These are phyloP conservation scores for Boletales sp. DNA, from an alignment of 768 basidiomycete species.

Conservation along the genomic window DNA sequence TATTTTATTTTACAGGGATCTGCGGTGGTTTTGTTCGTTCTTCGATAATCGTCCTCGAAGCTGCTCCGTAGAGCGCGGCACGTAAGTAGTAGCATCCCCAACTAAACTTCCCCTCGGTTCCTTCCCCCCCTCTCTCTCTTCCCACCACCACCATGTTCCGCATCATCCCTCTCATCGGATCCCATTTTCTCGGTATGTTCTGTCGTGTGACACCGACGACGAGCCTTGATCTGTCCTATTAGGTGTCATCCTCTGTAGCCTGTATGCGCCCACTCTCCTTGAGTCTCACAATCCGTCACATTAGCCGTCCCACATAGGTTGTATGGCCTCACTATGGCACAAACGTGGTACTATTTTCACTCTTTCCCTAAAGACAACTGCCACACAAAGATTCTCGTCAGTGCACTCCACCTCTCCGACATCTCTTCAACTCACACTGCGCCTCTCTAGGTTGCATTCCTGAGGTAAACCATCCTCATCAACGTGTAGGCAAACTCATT, in stretches of 20 bases:
- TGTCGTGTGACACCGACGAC: background rate
- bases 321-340: constrained; percentile 34
- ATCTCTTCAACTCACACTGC: background rate
- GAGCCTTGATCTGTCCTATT: constrained; percentile 2
- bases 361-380: constrained; percentile 27
- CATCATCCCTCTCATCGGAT: constrained; percentile 21
- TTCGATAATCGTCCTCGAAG: constrained; percentile 33
- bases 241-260: constrained; percentile 32
- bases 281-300: background rate
- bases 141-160: constrained; percentile 11
- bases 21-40: constrained; percentile 9
- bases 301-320: constrained; percentile 16
- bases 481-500: background rate
- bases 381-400: constrained; percentile 31
- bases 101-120: background rate
- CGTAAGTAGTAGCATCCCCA: too few relatives aligned
- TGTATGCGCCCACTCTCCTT: constrained; percentile 18
- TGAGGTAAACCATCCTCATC: constrained; percentile 16
- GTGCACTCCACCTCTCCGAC: constrained; percentile 1
- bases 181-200: constrained; percentile 25
- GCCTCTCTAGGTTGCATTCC: constrained; percentile 22
- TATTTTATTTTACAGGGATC: background rate
- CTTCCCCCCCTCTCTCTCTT: background rate
- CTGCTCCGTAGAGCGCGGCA: constrained; percentile 16
- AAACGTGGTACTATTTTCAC: constrained; percentile 33